phyloP scores from a whole-genome alignment of 352 stramenopile species.

The Phytophthora colocasiae region DNA sequence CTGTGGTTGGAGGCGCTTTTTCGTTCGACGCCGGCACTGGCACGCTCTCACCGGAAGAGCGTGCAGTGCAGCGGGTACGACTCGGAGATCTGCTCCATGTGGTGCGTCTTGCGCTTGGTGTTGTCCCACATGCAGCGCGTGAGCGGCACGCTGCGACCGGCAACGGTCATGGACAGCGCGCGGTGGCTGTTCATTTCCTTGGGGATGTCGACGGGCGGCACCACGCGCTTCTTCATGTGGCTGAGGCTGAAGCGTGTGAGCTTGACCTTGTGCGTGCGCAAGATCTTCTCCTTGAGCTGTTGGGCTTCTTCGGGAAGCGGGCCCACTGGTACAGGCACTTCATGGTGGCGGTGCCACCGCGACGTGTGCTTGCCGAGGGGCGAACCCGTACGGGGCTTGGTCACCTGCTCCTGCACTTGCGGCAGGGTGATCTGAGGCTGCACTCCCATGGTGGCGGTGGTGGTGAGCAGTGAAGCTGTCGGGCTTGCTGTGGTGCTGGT shows the following conservation, averaged over 20 bases:
- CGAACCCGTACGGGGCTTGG: constrained; percentile 32
- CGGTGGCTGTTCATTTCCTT: constrained; percentile 51
- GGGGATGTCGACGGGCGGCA: constrained; percentile 53
- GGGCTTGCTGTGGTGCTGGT: constrained; percentile 21
- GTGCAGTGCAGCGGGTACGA: constrained; percentile 48
- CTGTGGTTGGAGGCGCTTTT: constrained; percentile 1
- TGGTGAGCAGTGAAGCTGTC: constrained; percentile 3
- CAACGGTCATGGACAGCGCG: constrained; percentile 44
- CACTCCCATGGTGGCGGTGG: constrained; percentile 50
- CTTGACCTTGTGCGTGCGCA: constrained; percentile 51
- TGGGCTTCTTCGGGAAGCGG: constrained; percentile 43
- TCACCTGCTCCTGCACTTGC: constrained; percentile 37
- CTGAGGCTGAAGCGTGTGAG: constrained; percentile 57
- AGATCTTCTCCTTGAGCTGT: constrained; percentile 61
- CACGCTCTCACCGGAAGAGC: constrained; percentile 36
- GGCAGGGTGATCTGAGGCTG: constrained; percentile 40
- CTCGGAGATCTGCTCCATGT: constrained; percentile 64
- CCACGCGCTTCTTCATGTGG: constrained; percentile 61
- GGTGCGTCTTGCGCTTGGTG: constrained; percentile 46
- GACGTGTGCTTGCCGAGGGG: constrained; percentile 37
- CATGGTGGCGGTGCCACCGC: constrained; percentile 45
- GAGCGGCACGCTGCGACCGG: constrained; percentile 53
- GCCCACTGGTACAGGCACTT: constrained; percentile 19
- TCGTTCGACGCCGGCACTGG: not conserved
- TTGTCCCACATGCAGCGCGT: constrained; percentile 56